These are phyloP conservation scores for Myriosclerotinia curreyana DNA, from an alignment of 2,329 filamentous ascomycete species.

Conservation along the genomic window DNA sequence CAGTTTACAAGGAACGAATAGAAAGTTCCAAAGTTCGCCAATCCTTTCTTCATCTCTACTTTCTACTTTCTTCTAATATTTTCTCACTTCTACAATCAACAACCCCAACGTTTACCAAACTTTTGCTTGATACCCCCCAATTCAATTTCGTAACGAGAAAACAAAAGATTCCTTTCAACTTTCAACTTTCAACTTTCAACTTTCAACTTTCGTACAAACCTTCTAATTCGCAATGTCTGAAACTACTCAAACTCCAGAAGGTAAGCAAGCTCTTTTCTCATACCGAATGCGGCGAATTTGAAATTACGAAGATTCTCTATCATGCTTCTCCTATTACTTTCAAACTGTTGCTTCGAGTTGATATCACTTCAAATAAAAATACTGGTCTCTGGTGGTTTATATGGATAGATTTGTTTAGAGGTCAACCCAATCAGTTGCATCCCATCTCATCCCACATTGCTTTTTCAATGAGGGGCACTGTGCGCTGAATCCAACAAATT, in stretches of 20 bases:
- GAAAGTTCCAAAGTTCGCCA: constrained; percentile 19
- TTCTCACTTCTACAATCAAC: neutral
- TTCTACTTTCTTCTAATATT: neutral
- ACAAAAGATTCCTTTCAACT: too few relatives aligned
- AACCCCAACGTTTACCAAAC: constrained; percentile 2
- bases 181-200: too few relatives aligned
- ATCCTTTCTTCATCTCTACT: constrained; percentile 5
- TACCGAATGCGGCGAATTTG: neutral
- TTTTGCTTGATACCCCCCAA: constrained; percentile 24
- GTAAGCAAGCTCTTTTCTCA: constrained; percentile 34
- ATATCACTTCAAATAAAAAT: neutral
- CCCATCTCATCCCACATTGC: constrained; percentile 6
- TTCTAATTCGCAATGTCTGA: constrained; percentile 31
- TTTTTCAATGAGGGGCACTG: constrained; percentile 18
- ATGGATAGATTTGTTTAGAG: neutral
- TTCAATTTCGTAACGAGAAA: constrained; percentile 15
- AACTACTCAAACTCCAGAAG: constrained; percentile 33
- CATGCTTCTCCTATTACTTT: neutral
- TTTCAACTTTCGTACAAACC: neutral
- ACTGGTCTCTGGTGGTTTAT: neutral
- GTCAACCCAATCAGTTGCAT: neutral
- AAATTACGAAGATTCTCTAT: neutral
- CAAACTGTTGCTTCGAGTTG: neutral
- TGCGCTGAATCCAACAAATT: constrained; percentile 9
- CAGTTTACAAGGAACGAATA: constrained; percentile 10